Evolutionary conservation across 768 basidiomycete genomes (phyloP), one percentile per base, ranked within the genome.

Genomic region (Rhizopogon vesiculosus): DNA sequence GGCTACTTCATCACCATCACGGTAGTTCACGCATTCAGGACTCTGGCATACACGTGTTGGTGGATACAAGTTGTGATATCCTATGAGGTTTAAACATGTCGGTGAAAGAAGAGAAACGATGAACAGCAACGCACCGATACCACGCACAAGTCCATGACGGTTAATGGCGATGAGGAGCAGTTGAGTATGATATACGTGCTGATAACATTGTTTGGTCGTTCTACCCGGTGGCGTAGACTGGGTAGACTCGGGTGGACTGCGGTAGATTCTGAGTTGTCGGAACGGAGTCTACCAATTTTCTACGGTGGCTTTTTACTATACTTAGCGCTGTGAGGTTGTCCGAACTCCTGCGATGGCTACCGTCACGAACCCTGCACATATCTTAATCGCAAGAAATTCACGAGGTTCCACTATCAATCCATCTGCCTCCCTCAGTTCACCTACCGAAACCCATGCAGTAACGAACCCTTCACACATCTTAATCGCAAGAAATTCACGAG

Each of bases 381-480:
- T 92, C 60, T 87, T 93, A 66, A 93, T 93, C 59, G 91, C 91
- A 8, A 85, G 91, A 63, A 88, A 89, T 61, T 91, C 91, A 16
- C 78, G 91, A 41, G 87, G 89, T 12, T 78, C 76, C 4, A 84
- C 35, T 62, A 84, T 85, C 60, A 88, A 89, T 61, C 85, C 87
- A 3, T 86, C 88, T 7, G 90, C 91, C 1, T 78, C 89, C 12
- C 83, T 93, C 57, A 91, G 88, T 63, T 89, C 87, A 6, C 91
- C 89, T 4, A 91, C 87, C 35, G 91, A 93, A 69, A 93, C 91
- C 0, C 91, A 92, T 35, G n/a, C 56, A 19, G 84, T 85, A 81
- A 76, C 85, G 45, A 89, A 93, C 66, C 91, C 91, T 1, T 86
- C 91, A 7, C 90, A 92, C 66, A 89, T 92, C 60, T 87, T 93